These are phyloP conservation scores for Selaginella tamariscina DNA, from an alignment of 75 land plant genomes.

Conservation along the genomic window DNA sequence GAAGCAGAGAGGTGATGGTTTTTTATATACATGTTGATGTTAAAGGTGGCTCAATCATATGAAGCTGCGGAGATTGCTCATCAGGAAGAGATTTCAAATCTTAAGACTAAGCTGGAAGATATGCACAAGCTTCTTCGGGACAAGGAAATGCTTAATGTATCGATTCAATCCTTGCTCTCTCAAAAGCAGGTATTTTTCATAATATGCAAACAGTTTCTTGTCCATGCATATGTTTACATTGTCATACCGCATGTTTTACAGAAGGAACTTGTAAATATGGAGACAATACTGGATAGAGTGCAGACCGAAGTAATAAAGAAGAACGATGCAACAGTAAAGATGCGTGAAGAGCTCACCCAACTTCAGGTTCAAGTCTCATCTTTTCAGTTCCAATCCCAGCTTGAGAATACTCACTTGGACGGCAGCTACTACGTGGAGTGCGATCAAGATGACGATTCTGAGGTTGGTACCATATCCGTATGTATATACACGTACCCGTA, in stretches of 20 bases:
- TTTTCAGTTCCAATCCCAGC: background rate
- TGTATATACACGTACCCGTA: too few species aligned
- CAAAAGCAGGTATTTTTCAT: background rate
- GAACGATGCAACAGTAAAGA: background rate
- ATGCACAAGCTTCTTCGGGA: background rate
- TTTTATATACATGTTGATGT: background rate
- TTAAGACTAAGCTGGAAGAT: background rate
- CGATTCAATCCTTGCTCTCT: background rate
- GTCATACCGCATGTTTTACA: background rate
- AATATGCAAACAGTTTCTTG: background rate
- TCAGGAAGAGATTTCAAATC: background rate
- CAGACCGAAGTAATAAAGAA: background rate
- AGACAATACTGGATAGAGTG: background rate
- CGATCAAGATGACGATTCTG: constrained; percentile 8
- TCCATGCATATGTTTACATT: background rate
- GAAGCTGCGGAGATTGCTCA: constrained; percentile 1
- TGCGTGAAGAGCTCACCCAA: background rate
- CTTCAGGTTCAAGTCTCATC: background rate
- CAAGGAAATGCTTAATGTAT: background rate
- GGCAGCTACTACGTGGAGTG: constrained; percentile 1
- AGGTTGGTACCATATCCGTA: background rate
- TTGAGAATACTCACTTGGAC: constrained; percentile 14
- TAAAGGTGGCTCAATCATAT: background rate
- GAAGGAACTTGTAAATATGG: constrained; percentile 2
- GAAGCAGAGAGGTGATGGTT: constrained; percentile 8